These are phyloP conservation scores for Lepidium didymum DNA, from an alignment of 345 rosid species.

Conservation along the genomic window DNA sequence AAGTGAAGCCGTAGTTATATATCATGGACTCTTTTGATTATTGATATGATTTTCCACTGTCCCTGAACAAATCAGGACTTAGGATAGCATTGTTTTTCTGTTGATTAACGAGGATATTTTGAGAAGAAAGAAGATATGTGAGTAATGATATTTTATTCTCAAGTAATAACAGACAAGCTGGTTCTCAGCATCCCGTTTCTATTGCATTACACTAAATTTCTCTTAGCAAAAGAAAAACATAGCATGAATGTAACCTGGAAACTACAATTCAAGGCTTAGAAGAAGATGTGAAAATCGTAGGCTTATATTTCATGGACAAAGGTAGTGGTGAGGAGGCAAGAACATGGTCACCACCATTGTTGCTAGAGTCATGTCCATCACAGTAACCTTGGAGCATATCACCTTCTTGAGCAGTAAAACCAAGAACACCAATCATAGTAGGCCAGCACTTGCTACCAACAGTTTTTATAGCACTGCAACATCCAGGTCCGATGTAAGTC, in stretches of 20 bases:
- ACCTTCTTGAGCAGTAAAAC: constrained; percentile 60
- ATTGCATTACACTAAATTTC: constrained; percentile 1
- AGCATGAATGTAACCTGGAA: background rate
- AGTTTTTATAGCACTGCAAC: constrained; percentile 56
- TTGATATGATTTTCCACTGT: background rate
- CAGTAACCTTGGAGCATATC: constrained; percentile 71
- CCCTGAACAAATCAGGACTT: constrained; percentile 1
- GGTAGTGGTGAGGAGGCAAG: constrained; percentile 23
- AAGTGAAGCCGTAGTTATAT: constrained; percentile 49
- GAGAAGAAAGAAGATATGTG: background rate
- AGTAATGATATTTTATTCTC: constrained; percentile 1
- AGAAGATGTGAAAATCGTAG: constrained; percentile 11
- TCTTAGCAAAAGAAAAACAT: background rate
- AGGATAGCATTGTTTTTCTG: background rate
- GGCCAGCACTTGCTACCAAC: constrained; percentile 59
- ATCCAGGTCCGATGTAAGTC: constrained; percentile 48
- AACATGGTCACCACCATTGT: background rate
- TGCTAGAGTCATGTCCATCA: constrained; percentile 18
- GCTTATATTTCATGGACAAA: constrained; percentile 1
- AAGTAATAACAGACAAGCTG: background rate
- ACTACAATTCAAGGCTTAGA: background rate
- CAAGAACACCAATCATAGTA: constrained; percentile 44
- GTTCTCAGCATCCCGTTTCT: background rate
- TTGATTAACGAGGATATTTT: background rate
- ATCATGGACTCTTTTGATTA: background rate